A percentile compares a stretch with the other conserved stretches of the same genome.
These are phyloP conservation scores for Phytophthora syringae DNA, from an alignment of 352 stramenopile species.

Conservation along the genomic window DNA sequence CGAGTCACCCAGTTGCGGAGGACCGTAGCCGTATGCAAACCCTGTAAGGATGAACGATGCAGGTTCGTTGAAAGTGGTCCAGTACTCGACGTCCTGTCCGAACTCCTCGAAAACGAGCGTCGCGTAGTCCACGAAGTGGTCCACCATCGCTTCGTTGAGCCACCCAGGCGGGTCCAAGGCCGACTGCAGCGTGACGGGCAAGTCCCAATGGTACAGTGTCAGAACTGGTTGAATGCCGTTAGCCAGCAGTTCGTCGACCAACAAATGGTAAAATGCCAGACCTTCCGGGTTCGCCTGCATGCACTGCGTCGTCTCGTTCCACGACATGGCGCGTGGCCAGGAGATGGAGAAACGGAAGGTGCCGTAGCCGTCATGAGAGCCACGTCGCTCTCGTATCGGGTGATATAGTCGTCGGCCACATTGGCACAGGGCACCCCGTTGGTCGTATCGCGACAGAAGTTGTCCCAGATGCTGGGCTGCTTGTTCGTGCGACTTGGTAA, in stretches of 20 bases:
- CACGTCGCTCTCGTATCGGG: conserved; percentile 91
- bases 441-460: conserved; percentile 76
- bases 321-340: conserved; percentile 90
- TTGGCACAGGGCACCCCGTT: conserved; percentile 84
- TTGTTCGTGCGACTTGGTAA: conserved; percentile 93
- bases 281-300: conserved; percentile 80
- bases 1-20: conserved; percentile 46
- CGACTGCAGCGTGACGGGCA: conserved; percentile 89
- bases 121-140: conserved; percentile 87
- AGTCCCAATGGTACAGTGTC: conserved; percentile 97
- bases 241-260: conserved; percentile 87
- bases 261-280: conserved; percentile 93
- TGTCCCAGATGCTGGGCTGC: conserved; percentile 92
- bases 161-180: conserved; percentile 75
- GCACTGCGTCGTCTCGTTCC: conserved; percentile 52
- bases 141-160: conserved; percentile 60
- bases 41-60: conserved; percentile 86
- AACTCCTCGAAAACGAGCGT: conserved; percentile 91
- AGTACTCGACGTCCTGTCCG: conserved; percentile 91
- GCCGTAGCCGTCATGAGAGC: conserved; percentile 92
- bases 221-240: conserved; percentile 88
- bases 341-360: conserved; percentile 92
- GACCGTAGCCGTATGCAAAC: conserved; percentile 76
- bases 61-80: conserved; percentile 95
- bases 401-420: conserved; percentile 93